Conservation (phyloP, 208 protist genomes). For the Leishmania major region DNA sequence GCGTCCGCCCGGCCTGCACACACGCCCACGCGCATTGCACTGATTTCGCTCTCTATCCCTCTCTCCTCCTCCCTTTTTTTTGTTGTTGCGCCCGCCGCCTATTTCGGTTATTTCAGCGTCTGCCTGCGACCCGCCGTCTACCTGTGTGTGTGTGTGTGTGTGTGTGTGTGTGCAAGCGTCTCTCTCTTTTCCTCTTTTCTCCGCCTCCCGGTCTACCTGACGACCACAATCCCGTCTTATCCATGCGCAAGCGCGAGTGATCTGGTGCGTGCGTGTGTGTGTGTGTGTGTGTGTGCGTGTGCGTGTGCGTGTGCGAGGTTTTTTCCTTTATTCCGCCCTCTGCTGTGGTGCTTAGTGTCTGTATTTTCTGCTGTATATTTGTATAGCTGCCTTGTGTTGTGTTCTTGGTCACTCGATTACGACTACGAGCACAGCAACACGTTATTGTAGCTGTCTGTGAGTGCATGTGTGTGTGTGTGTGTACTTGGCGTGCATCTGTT, state of each 20-base stretch:
- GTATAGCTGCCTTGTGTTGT: background rate
- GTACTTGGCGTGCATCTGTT: background rate
- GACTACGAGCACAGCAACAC: too few species aligned
- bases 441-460: too few species aligned
- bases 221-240: background rate
- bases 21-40: too few species aligned
- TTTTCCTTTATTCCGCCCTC: background rate
- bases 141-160: background rate
- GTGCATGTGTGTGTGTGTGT: background rate
- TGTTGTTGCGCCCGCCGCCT: background rate
- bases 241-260: background rate
- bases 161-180: background rate
- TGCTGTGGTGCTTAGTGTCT: background rate
- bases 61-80: background rate
- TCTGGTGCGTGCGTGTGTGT: background rate
- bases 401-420: background rate
- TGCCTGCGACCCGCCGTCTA: background rate
- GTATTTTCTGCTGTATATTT: too few species aligned
- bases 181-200: background rate
- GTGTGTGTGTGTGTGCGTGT: background rate
- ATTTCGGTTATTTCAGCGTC: background rate
- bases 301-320: background rate
- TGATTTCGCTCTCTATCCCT: background rate
- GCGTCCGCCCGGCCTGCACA: background rate
- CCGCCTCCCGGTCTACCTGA: background rate